A percentile compares a stretch with the other conserved stretches of the same genome.
Evolutionary conservation across 768 basidiomycete species (phyloP).

Genomic region (Lactifluus piperatus): DNA sequence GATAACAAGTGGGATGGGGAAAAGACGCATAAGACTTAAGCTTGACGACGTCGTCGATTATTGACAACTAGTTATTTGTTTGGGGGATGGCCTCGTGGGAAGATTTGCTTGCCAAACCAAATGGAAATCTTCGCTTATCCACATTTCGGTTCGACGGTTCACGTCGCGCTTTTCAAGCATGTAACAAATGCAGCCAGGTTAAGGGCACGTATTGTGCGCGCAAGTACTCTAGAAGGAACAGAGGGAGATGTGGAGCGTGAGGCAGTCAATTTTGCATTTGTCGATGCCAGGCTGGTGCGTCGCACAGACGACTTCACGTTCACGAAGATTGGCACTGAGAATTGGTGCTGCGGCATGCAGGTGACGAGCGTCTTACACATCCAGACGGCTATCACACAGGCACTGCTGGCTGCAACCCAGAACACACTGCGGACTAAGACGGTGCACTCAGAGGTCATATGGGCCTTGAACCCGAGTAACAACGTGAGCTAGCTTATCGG

Average conservation of each 20-base stretch:
- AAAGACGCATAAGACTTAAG: neutral
- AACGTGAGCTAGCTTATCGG: slow-evolving; percentile 43
- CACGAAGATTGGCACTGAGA: slow-evolving; percentile 6
- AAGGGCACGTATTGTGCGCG: slow-evolving; percentile 58
- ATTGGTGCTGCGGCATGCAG: slow-evolving; percentile 32
- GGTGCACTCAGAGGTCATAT: slow-evolving; percentile 87
- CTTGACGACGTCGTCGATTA: too few relatives aligned
- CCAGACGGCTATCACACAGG: slow-evolving; percentile 76
- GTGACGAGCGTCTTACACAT: slow-evolving; percentile 76
- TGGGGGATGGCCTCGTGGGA: slow-evolving; percentile 10
- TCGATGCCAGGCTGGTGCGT: slow-evolving; percentile 72
- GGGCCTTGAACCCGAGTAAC: slow-evolving; percentile 76
- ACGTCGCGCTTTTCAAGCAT: slow-evolving; percentile 56
- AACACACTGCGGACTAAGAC: slow-evolving; percentile 69
- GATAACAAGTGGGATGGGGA: slow-evolving; percentile 14
- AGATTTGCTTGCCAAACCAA: neutral
- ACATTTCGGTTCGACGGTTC: slow-evolving; percentile 42
- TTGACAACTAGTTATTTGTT: too few relatives aligned
- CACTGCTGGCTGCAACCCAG: slow-evolving; percentile 59
- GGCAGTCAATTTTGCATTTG: slow-evolving; percentile 83
- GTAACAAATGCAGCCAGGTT: slow-evolving; percentile 57
- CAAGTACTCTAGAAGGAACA: slow-evolving; percentile 48
- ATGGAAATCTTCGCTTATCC: slow-evolving; percentile 54
- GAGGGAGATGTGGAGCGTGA: slow-evolving; percentile 62
- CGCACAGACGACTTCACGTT: neutral